Base-by-base conservation (phyloP, 163 green algal species). In the Scenedesmus sp. region DNA sequence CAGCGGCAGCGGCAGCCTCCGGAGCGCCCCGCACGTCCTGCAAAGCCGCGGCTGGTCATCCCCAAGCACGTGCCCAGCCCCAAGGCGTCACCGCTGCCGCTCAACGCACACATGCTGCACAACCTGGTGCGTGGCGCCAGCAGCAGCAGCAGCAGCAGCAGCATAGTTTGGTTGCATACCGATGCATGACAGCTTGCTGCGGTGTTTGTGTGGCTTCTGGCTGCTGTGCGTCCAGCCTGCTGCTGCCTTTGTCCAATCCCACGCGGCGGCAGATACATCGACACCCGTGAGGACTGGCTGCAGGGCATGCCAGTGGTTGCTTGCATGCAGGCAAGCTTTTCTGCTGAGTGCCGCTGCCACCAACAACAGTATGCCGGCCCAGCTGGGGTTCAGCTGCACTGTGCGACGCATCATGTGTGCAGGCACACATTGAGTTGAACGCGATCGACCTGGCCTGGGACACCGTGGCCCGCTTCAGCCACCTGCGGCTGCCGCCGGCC, bases 401-500 rank as follows among this genome's bases (percentile, higher is more conserved):
- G 46, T 56, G 46, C 46, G 7, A 10, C 46, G 10, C 46, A 18
- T 85, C 24, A 3, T 82, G 65, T 76, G 65, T 76, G 65, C 65
- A 76, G 65, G 73, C 95, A 0, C 95, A 97, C 88, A 92, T 94
- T 15, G 96, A 98, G 92, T 93, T 98, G 56, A 98, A 98, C 86
- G 96, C 97, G 20, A 97, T 99, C 13, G 96, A 99, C 91, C 94
- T 99, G 42, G 98, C 98, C 42, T 98, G 95, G 97, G 97, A 99
- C 93, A 99, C 97, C 2, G 93, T 99, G 16, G 96, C 95, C 3
- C 92, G 96, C 37, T 99, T 97, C 89, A 81, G 70, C n/a, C 59
- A 83, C 78, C 44, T 92, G 59, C 43, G 51, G 40, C 85, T 93
- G 37, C 83, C 85, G 13, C 72, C 49, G 30, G 79, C 26, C 10